These are phyloP conservation scores for Medakamo hakoo DNA, from an alignment of 139 green algal genomes.

Conservation along the genomic window DNA sequence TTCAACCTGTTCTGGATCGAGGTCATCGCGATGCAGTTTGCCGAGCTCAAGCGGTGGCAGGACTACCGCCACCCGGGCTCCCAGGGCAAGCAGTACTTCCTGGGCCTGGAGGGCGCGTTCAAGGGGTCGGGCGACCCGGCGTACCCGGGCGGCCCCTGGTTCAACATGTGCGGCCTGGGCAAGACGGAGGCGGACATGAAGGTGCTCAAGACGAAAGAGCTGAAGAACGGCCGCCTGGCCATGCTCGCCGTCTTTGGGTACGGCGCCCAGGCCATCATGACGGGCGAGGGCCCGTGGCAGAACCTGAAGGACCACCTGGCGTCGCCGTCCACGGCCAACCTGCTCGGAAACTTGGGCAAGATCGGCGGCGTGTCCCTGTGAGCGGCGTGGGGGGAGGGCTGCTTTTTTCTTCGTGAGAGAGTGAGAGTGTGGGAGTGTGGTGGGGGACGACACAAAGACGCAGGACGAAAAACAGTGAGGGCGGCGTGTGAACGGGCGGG, in stretches of 20 bases:
- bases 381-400: background rate
- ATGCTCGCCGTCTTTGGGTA: conserved; percentile 68
- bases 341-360: conserved; percentile 74
- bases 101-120: conserved; percentile 76
- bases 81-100: conserved; percentile 87
- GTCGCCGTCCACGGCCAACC: conserved; percentile 75
- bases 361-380: background rate
- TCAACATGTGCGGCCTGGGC: conserved; percentile 89
- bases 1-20: conserved; percentile 91
- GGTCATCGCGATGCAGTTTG: conserved; percentile 87
- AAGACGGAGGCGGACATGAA: conserved; percentile 59
- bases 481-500: too few relatives aligned
- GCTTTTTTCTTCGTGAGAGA: too few relatives aligned
- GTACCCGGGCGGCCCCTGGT: conserved; percentile 89
- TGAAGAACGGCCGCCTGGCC: conserved; percentile 88
- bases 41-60: conserved; percentile 76
- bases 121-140: conserved; percentile 69
- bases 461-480: too few relatives aligned
- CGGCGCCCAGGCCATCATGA: conserved; percentile 62
- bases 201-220: conserved; percentile 82
- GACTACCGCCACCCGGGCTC: conserved; percentile 78
- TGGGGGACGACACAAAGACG: too few relatives aligned
- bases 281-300: conserved; percentile 64
- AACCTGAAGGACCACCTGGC: conserved; percentile 83
- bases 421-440: too few relatives aligned